Evolutionary conservation across 75 land plant species (phyloP), one percentile per base, ranked within the genome.

Genomic region (Sequoiadendron giganteum): DNA sequence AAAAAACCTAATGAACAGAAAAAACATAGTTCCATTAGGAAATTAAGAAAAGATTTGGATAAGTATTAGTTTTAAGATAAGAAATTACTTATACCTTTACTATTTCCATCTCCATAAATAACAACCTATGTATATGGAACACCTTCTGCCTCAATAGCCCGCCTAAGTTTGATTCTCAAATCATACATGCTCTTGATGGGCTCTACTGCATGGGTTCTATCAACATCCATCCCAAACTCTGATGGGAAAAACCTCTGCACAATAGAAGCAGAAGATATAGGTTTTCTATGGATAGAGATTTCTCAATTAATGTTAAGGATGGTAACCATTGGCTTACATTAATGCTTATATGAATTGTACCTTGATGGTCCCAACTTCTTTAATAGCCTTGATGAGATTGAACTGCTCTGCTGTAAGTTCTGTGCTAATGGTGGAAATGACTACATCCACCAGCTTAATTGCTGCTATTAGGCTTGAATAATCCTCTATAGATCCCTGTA

Each of bases 201-300:
- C 85, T 92, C 91, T 16, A 93, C 83, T 5, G 90, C 88, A 47
- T 91, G 88, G 7, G n/a, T 77, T 3, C 86, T 87, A 86, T 90
- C 95, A 54, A 89, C 89, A 88, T 94, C 95, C 36, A 73, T 91
- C 15, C 95, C 94, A 88, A 90, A 94, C 84, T 94, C 95, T 30
- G 95, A 94, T 9, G 94, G 94, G 3, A 93, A 85, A 86, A 92
- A 94, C 80, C 95, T 89, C 95, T 94, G 85, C 34, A 49, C 2
- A 32, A 10, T 3, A 73, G 11, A 32, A 10, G 11, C 6, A 21
- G n/a, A 65, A 65, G 1, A 11, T 49, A 49, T 49, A 10, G 11
- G 9, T 7, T 49, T 49, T 7, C 2, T 40, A 40, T 49, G 10
- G 8, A 10, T 49, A 49, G 5, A 49, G 10, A 49, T 49, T 49